Evolutionary conservation across 2,329 filamentous ascomycete genomes (phyloP), one percentile per base, ranked within the genome.

Genomic region (Xylariaceae sp.): DNA sequence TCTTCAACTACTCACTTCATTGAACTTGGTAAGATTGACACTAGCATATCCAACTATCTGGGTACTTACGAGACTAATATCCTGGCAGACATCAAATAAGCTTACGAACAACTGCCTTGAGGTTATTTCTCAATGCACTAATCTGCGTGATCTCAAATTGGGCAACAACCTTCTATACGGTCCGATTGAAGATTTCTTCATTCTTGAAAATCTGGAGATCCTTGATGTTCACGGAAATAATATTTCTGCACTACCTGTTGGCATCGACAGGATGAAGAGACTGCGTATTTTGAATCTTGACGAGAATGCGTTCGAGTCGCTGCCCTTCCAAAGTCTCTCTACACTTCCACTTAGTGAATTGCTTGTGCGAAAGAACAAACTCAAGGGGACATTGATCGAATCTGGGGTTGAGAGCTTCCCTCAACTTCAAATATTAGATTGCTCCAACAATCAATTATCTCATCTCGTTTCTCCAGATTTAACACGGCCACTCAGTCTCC

Each of bases 211-310:
- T 47, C 79, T 99, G 0, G 92, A 97, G 71, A 82, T 87, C 16
- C 78, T 98, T 7, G 93, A 98, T 62, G 69, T 98, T 7, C 90
- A 91, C 61, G 84, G 84, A 12, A 99, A 99, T 74, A 85, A 86
- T 59, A 80, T 99, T 17, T 86, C 87, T 6, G 79, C 81, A 1
- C 77, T 99, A 14, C 91, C 92, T 0, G 75, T 82, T 8, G 82
- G 83, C 11, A 70, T 97, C 2, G 81, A 82, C n/a, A 82, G 84
- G 24, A 82, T 98, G 61, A 77, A 78, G 2, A 83, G 83, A 21
- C 81, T 99, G 26, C 87, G 90, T 23, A 82, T 90, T 8, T 77
- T 98, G 47, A 94, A 96, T 68, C 72, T 97, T 19, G 86, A 88
- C 55, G 86, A 92, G 63, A 99, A 99, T 66, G 82, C 84, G 50